Percentiles rank a stretch among this genome's conserved stretches.
These are phyloP conservation scores for Yamadazyma sp. DNA, from an alignment of 805 yeast genomes.

Conservation along the genomic window DNA sequence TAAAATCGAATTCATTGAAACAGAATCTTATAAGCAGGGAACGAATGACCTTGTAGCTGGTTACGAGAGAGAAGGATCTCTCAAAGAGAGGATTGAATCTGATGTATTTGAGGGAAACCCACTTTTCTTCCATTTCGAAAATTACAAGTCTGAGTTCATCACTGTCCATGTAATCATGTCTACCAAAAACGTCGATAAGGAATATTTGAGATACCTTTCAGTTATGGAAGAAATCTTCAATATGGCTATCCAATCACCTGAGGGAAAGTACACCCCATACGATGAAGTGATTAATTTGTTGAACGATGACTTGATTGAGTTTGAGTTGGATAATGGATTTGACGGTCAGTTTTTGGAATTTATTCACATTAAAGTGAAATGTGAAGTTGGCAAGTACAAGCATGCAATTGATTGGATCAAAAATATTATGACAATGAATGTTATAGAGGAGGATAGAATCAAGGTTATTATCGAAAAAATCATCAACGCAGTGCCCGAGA, in stretches of 20 bases:
- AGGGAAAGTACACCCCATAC: constrained; percentile 50
- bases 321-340: constrained; percentile 55
- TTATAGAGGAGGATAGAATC: constrained; percentile 72
- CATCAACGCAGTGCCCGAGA: constrained; percentile 58
- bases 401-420: constrained; percentile 77
- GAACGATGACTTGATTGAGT: constrained; percentile 70
- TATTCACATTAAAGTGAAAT: constrained; percentile 59
- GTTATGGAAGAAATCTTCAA: constrained; percentile 65
- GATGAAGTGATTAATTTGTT: constrained; percentile 75
- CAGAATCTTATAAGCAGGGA: constrained; percentile 65
- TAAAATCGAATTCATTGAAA: constrained; percentile 66
- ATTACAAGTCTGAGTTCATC: constrained; percentile 75
- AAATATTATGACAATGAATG: constrained; percentile 60
- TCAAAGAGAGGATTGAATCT: constrained; percentile 17
- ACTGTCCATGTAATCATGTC: constrained; percentile 63
- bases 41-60: constrained; percentile 37
- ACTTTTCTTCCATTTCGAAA: constrained; percentile 74
- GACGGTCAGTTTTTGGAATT: constrained; percentile 66
- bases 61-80: constrained; percentile 22
- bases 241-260: constrained; percentile 64
- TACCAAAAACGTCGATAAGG: constrained; percentile 50
- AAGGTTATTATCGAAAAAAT: constrained; percentile 62
- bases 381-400: constrained; percentile 58
- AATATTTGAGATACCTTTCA: constrained; percentile 62
- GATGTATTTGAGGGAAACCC: constrained; percentile 49